Evolutionary conservation across 495 filamentous ascomycete genomes (phyloP), one percentile per base, ranked within the genome.

Genomic region (Tuber microsphaerosporum): DNA sequence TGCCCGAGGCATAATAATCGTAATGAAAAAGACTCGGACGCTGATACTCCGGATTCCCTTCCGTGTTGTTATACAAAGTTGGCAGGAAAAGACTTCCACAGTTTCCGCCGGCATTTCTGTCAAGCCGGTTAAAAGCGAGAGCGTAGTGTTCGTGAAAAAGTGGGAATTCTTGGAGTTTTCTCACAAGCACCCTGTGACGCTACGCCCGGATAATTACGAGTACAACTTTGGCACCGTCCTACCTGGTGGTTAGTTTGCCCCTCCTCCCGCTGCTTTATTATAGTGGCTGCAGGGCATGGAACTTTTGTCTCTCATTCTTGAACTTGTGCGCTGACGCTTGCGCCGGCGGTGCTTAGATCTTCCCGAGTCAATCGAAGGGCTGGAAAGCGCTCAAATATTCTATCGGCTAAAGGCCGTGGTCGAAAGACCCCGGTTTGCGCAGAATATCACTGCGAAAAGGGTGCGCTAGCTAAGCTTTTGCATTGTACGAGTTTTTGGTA

Each of bases 361-460:
- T 12, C 87, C 92, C 7, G 94, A 99, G 86, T 97, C 92, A 75
- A 88, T 99, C 43, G 95, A 97, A 83, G 95, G 95, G 1, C 83
- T 97, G 73, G 85, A 86, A 45, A 90, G 93, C 76, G 92, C 90
- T 12, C 93, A 90, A 83, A 89, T 99, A 75, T 89, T 91, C 56
- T 98, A 97, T 83, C 89, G 91, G 73, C 87, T 99, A 84, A 94
- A 94, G 83, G 94, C 94, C 2, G 93, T 91, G 68, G 89, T 98
- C 31, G 91, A 91, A 34, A 87, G 94, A 75, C 90, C 91, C 26
- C 92, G 92, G 83, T 88, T 97, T 81, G 87, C 89, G 70, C 92
- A 94, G 83, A 93, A 97, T 76, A 86, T 95, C 20, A 86, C 90
- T 72, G 89, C 92, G 17, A 89, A 90, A 76, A 93, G 92, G 80